Evolutionary conservation across 2,329 filamentous ascomycete genomes (phyloP), one percentile per base, ranked within the genome.

Genomic region (Aureobasidium sp.): DNA sequence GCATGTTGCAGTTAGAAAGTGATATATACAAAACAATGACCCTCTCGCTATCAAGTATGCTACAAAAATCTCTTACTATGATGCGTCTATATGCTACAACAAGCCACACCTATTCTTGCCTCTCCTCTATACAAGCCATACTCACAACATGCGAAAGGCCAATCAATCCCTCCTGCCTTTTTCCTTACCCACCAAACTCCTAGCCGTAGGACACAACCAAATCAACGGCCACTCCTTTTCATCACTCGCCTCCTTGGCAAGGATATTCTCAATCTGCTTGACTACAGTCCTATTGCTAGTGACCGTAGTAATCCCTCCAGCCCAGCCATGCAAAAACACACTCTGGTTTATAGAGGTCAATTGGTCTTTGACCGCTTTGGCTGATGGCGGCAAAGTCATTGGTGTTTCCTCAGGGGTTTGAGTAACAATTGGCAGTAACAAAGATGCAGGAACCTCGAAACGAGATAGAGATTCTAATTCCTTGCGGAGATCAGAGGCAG

Each of bases 251-350:
- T 81, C 75, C 64, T 79, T 76, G 64, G 87, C 84, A 52, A 88
- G 76, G 2, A 79, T 75, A 27, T 70, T 72, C 66, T 89, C 84
- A 48, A 92, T 83, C 66, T 86, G 82, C 66, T 84, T 88, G 26
- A 84, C 82, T 48, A 88, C 85, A 1, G 82, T 83, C 26, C 83
- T 80, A 70, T 92, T 91, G 64, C 86, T 87, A 3, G 87, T 90
- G 57, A 92, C 74, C 0, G 88, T 91, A 1, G 86, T 88, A 29
- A 82, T 70, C 0, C 80, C 77, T 9, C 77, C 74, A 10, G 79
- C 79, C 89, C 89, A 92, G 17, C 88, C 88, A 68, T 86, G 85
- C 58, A 88, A 76, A 69, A 91, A 90, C 9, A 90, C 87, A 23
- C 86, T 86, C n/a, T 80, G 75, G 68, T 90, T 91, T 62, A 89